Evolutionary conservation across 106 monocot genomes (phyloP).

Genomic region (Vanilla planifolia): DNA sequence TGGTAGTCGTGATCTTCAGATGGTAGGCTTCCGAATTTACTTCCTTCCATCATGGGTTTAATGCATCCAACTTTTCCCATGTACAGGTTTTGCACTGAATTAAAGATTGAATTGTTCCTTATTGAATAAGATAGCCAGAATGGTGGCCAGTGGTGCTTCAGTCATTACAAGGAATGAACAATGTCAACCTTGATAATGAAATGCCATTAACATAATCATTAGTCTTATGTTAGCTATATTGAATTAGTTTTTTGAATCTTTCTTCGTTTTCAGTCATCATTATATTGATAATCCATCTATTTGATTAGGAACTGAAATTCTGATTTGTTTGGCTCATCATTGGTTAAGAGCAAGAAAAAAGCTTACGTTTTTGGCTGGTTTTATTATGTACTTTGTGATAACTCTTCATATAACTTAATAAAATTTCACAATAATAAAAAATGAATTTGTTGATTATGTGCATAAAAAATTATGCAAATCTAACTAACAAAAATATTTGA

Average conservation of each 20-base stretch:
- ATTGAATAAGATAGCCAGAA: background rate
- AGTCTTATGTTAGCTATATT: slow-evolving; percentile 18
- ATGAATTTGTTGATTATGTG: no score
- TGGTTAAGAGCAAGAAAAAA: no score
- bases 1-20: slow-evolving; percentile 24
- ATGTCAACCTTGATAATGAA: background rate
- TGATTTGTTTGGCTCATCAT: no score
- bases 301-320: no score
- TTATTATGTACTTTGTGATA: no score
- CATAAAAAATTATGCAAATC: no score
- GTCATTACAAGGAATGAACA: background rate
- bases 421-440: no score
- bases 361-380: no score
- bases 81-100: background rate
- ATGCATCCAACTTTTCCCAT: background rate
- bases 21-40: slow-evolving; percentile 11
- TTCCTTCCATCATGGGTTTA: background rate
- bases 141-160: background rate
- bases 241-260: slow-evolving; percentile 62
- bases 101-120: background rate
- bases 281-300: no score
- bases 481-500: no score
- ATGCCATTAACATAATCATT: background rate
- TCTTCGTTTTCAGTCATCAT: no score
- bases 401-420: no score